phyloP scores from a whole-genome alignment of 805 yeast genomes.

The Kodamaea laetipori region DNA sequence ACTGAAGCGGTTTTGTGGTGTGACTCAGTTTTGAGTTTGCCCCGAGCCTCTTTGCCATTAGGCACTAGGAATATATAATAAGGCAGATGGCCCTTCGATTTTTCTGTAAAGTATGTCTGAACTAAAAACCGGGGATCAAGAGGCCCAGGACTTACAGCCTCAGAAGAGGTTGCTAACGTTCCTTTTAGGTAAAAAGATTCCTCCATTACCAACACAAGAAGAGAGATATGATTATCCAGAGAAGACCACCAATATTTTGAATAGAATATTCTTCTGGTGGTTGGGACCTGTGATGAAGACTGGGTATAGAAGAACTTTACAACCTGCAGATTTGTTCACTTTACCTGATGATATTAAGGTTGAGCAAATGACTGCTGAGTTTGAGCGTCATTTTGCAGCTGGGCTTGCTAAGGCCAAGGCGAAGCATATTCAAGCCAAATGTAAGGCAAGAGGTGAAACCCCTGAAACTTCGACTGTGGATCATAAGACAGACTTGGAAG shows the following conservation, averaged over 20 bases:
- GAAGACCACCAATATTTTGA: constrained; percentile 38
- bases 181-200: constrained; percentile 43
- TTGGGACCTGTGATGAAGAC: constrained; percentile 58
- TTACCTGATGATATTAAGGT: constrained; percentile 32
- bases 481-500: constrained; percentile 22
- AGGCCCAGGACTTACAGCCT: constrained; percentile 15
- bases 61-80: no score
- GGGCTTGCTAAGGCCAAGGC: constrained; percentile 17
- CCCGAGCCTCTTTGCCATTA: no score
- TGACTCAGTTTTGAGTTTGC: no score
- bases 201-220: constrained; percentile 51
- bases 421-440: constrained; percentile 26
- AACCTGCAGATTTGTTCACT: constrained; percentile 59
- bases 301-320: constrained; percentile 73
- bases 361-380: constrained; percentile 31
- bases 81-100: neutral
- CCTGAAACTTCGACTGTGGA: constrained; percentile 22
- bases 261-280: constrained; percentile 65
- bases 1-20: no score
- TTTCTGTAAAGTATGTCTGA: neutral
- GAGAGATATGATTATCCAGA: constrained; percentile 53
- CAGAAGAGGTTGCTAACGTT: constrained; percentile 39
- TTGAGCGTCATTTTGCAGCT: constrained; percentile 21
- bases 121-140: constrained; percentile 16
- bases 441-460: constrained; percentile 25